These are phyloP conservation scores for Pittosporum tobira DNA, from an alignment of 129 eudicot genomes.

Conservation along the genomic window DNA sequence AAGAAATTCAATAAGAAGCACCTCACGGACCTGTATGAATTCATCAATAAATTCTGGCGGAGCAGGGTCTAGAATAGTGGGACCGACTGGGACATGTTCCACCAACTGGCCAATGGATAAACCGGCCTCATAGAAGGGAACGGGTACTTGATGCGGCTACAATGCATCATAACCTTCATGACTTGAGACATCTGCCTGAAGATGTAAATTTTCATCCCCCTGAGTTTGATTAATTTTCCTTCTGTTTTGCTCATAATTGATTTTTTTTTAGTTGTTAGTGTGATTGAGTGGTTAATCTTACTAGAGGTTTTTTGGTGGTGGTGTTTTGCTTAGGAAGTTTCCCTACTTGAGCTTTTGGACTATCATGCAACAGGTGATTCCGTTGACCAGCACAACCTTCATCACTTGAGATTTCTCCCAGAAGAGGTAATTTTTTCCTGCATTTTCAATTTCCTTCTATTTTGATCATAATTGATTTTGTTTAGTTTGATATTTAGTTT, in stretches of 20 bases:
- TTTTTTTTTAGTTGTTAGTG: background rate
- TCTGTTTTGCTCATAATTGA: background rate
- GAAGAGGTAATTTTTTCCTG: conserved; percentile 95
- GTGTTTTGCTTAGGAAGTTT: conserved; percentile 50
- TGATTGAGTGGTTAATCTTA: background rate
- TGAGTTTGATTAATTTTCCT: background rate
- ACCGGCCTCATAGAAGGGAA: conserved; percentile 47
- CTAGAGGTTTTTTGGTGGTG: background rate
- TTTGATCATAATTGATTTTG: too few species aligned
- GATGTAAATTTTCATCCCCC: conserved; percentile 45
- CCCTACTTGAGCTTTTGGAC: conserved; percentile 47
- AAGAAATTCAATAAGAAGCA: conserved; percentile 30
- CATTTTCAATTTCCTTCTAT: too few species aligned
- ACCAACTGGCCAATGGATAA: conserved; percentile 45
- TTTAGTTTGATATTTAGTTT: too few species aligned
- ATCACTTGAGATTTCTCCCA: conserved; percentile 93
- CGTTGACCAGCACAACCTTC: conserved; percentile 77
- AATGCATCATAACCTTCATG: conserved; percentile 49
- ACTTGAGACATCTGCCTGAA: conserved; percentile 63
- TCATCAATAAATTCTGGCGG: conserved; percentile 38
- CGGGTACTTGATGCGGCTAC: conserved; percentile 29
- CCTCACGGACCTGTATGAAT: conserved; percentile 12
- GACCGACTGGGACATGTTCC: conserved; percentile 38
- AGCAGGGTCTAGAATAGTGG: conserved; percentile 38
- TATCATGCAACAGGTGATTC: conserved; percentile 53